Base-by-base conservation (phyloP, 2,329 filamentous ascomycete genomes). In the Hypoxylon rubiginosum region DNA sequence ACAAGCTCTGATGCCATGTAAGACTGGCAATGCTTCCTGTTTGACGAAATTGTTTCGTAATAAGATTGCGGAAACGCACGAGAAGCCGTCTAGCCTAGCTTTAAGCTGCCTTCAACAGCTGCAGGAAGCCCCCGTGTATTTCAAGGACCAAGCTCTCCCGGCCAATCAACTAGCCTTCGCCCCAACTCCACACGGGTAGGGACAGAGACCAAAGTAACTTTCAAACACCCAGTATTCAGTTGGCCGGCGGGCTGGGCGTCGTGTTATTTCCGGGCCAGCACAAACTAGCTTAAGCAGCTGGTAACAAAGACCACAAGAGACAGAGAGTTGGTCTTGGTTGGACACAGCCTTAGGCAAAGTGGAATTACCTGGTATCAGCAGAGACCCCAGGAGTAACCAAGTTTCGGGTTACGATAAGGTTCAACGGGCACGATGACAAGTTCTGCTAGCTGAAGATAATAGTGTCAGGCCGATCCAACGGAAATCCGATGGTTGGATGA, bases 1-100 rank as follows among this genome's bases (percentile, higher is more conserved):
- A 63, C 58, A 65, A 66, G 60, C 65, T 69, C 62, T 61, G 39
- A 62, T 64, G 64, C 72, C 68, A 72, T 72, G 55, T 65, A 69
- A 69, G 58, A 59, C 11, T 63, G 63, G 64, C 43, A 60, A 58
- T 11, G 53, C n/a, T 65, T 60, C 50, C 66, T 55, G 64, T 64
- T 56, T 59, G 50, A 56, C 62, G 58, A 56, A 46, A 57, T 36
- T 68, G 62, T 66, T 68, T 68, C 57, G 67, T 58, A 63, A 58
- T 58, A 39, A 53, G 48, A 64, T 56, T 50, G 52, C 58, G 58
- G 56, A 58, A 55, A 64, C 45, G 46, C 43, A 67, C 51, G 52
- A 62, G 48, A 64, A 58, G 48, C 43, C 49, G 45, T 61, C 55
- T 60, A 66, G 55, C 41, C 34, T 66, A 58, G 66, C 58, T 61